Percentiles rank a stretch among this genome's conserved stretches.
These are phyloP conservation scores for Ophiocordyceps camponoti-rufipedis DNA, from an alignment of 2,329 filamentous ascomycete species.

Conservation along the genomic window DNA sequence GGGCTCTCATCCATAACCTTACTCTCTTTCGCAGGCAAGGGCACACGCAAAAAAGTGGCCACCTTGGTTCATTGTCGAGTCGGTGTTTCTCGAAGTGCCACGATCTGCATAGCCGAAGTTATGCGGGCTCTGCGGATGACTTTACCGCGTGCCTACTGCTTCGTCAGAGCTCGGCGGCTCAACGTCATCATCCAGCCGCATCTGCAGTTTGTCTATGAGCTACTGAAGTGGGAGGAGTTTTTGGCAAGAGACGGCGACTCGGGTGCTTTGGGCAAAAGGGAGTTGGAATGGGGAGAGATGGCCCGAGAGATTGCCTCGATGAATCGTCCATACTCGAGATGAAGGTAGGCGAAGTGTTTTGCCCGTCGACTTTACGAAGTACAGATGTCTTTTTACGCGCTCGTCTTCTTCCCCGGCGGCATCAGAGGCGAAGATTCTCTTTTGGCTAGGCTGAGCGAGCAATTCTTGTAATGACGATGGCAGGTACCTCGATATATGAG, in stretches of 20 bases:
- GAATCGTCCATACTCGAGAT: slow-evolving; percentile 83
- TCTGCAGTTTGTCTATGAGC: slow-evolving; percentile 82
- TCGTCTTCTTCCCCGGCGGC: too few relatives aligned
- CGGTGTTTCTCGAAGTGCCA: slow-evolving; percentile 86
- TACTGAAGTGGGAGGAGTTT: slow-evolving; percentile 86
- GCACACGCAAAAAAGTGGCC: slow-evolving; percentile 57
- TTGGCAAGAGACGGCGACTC: slow-evolving; percentile 37
- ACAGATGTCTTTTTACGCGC: too few relatives aligned
- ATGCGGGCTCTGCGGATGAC: slow-evolving; percentile 70
- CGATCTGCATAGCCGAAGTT: slow-evolving; percentile 97
- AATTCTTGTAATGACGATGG: too few relatives aligned
- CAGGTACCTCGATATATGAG: too few relatives aligned
- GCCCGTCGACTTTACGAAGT: too few relatives aligned
- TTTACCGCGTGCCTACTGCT: slow-evolving; percentile 88
- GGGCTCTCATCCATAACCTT: too few relatives aligned
- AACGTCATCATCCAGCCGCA: slow-evolving; percentile 99
- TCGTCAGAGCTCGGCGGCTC: slow-evolving; percentile 74
- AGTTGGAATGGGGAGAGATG: slow-evolving; percentile 83
- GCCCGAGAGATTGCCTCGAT: slow-evolving; percentile 82
- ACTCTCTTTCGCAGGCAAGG: slow-evolving; percentile 40
- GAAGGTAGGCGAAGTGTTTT: slow-evolving; percentile 3
- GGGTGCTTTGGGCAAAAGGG: slow-evolving; percentile 36
- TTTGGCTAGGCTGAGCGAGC: too few relatives aligned
- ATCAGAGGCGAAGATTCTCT: too few relatives aligned
- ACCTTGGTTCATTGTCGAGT: slow-evolving; percentile 94